These are phyloP conservation scores for Botrytis pseudocinerea DNA, from an alignment of 2,329 filamentous ascomycete genomes.

Conservation along the genomic window DNA sequence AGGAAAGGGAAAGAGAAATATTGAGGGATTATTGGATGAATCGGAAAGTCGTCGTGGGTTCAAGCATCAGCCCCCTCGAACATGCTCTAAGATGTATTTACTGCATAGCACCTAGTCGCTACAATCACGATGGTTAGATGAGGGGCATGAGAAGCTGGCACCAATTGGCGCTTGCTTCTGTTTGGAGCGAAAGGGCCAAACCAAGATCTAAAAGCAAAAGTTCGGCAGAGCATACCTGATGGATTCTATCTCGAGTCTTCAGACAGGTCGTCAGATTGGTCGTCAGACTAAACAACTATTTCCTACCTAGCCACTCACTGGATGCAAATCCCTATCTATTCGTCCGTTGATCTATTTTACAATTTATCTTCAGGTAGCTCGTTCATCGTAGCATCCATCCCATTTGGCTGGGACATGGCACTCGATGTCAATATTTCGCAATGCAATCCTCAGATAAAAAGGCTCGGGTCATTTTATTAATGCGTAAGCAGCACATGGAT, in stretches of 20 bases:
- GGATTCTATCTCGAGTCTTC: neutral
- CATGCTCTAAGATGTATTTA: neutral
- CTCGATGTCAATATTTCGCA: neutral
- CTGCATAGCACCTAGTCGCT: neutral
- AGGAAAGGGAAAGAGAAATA: neutral
- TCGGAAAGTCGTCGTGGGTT: neutral
- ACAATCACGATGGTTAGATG: neutral
- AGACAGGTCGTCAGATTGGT: neutral
- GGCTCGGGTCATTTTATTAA: too few relatives aligned
- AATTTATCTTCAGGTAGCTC: neutral
- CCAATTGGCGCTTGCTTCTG: neutral
- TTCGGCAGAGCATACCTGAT: too few relatives aligned
- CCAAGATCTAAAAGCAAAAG: neutral
- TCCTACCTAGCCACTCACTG: neutral
- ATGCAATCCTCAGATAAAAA: neutral
- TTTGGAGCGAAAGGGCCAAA: neutral
- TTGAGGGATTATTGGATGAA: neutral
- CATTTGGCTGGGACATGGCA: neutral
- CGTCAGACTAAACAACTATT: neutral
- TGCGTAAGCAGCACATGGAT: slow-evolving; percentile 7
- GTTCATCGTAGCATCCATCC: neutral
- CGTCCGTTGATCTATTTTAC: neutral
- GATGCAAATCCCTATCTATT: neutral
- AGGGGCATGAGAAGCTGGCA: neutral
- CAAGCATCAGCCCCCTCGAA: neutral